phyloP scores from a whole-genome alignment of 371 early-diverging fungal genomes.

The Mortierella polycephala region DNA sequence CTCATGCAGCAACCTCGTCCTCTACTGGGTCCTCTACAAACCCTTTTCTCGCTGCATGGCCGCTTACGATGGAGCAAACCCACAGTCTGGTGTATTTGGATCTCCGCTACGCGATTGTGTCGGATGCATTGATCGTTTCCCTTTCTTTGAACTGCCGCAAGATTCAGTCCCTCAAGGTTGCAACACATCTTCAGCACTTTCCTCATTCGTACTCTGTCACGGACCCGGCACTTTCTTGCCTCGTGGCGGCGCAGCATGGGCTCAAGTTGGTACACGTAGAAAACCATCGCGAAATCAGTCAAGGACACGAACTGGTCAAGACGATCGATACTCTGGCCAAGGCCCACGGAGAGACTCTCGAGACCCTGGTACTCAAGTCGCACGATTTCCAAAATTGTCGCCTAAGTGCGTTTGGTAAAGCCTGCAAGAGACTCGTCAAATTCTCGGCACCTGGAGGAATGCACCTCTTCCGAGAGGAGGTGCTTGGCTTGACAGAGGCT shows the following conservation, averaged over 20 bases:
- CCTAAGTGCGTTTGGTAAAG: conserved; percentile 26
- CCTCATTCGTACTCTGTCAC: conserved; percentile 48
- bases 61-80: conserved; percentile 43
- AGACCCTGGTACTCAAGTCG: conserved; percentile 43
- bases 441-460: conserved; percentile 49
- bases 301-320: conserved; percentile 38
- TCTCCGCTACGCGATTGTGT: conserved; percentile 38
- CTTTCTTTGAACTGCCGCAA: conserved; percentile 31
- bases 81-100: conserved; percentile 44
- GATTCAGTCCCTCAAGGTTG: conserved; percentile 44
- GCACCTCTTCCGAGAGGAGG: conserved; percentile 36
- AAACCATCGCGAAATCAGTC: conserved; percentile 50
- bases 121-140: conserved; percentile 27
- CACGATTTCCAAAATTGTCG: conserved; percentile 53
- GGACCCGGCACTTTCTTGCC: conserved; percentile 32
- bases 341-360: conserved; percentile 31
- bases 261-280: conserved; percentile 43
- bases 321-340: conserved; percentile 27
- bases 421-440: conserved; percentile 29
- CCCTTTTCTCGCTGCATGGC: conserved; percentile 34
- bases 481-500: conserved; percentile 31
- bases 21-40: conserved; percentile 13
- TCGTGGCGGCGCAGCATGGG: conserved; percentile 27
- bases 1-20: conserved; percentile 16
- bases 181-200: conserved; percentile 45